phyloP scores from a whole-genome alignment of 495 filamentous ascomycete species.

The Penicillium herquei region DNA sequence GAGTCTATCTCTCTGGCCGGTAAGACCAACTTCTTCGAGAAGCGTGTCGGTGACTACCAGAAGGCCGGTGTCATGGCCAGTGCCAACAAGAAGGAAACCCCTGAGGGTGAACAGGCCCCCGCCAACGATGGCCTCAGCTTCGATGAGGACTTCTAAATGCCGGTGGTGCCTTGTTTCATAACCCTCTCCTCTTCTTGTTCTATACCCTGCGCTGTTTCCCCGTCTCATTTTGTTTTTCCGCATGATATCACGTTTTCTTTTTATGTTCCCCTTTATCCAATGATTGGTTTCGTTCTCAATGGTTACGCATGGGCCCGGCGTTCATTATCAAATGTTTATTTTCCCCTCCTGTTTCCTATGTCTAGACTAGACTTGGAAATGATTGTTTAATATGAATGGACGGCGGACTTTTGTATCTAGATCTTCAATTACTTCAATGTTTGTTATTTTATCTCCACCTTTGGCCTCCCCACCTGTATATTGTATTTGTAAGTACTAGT shows the following conservation, averaged over 20 bases:
- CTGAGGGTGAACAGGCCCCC: constrained; percentile 49
- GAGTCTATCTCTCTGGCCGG: constrained; percentile 97
- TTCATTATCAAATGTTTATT: constrained; percentile 30
- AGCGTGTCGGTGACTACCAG: constrained; percentile 98
- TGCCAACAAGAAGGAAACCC: constrained; percentile 74
- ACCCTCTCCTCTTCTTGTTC: constrained; percentile 26
- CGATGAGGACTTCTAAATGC: constrained; percentile 90
- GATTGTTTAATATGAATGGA: constrained; percentile 26
- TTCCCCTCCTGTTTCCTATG: constrained; percentile 22
- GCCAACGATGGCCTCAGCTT: constrained; percentile 83
- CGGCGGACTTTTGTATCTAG: constrained; percentile 32
- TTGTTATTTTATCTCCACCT: constrained; percentile 1
- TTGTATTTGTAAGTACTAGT: no score
- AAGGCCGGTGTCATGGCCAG: constrained; percentile 98
- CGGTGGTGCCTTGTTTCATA: constrained; percentile 16
- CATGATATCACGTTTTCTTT: constrained; percentile 26
- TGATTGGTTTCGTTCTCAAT: constrained; percentile 30
- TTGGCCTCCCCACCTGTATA: not conserved
- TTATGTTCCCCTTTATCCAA: constrained; percentile 27
- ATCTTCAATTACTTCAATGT: constrained; percentile 21
- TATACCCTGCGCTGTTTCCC: constrained; percentile 25
- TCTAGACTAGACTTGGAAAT: constrained; percentile 17
- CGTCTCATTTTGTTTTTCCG: constrained; percentile 14
- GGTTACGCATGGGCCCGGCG: constrained; percentile 45
- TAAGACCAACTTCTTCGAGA: constrained; percentile 99